Evolutionary conservation across 2,329 filamentous ascomycete genomes (phyloP), one percentile per base, ranked within the genome.

Genomic region (Colletotrichum trifolii): DNA sequence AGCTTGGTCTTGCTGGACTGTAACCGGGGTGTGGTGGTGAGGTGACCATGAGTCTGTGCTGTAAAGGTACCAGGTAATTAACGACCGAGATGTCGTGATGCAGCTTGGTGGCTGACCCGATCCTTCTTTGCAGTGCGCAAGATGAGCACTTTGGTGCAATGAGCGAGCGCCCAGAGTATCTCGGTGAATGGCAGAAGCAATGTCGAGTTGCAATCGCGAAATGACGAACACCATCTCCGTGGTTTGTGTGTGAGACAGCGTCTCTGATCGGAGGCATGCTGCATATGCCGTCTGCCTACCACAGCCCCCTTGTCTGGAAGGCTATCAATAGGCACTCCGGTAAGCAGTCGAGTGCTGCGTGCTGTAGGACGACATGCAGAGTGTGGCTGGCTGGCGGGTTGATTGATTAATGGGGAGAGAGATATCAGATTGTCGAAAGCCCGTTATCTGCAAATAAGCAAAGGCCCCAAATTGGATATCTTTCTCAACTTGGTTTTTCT

Each of bases 391-490:
- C 17, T 17, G 17, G 17, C 17, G 17, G 17, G 25, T 25, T 25
- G 40, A 39, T n/a, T 33, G 7, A 46, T 47, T 13, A 5, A 25
- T 4, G 25, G 25, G 25, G 25, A 25, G 25, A 25, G 25, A 25
- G 25, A 25, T 25, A 5, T 25, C 25, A 25, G 25, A 25, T 25
- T 25, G 25, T 17, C 13, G 42, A 15, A 17, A 48, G 10, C 25
- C 40, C 49, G 46, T 61, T 64, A 47, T 55, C 57, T 54, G 45
- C 38, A 8, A 62, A 65, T 62, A 62, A 65, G 59, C 45, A 55
- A 65, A 17, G 8, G 12, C 13, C 13, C 33, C 33, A 35, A 53
- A 48, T 36, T 7, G 42, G 33, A 52, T 11, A 46, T 46, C 48
- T 55, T 50, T 3, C 25, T 46, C 11, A 34, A 46, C 25, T 65